Conservation (phyloP, 306 rosid genomes). For the Trifolium subterraneum region DNA sequence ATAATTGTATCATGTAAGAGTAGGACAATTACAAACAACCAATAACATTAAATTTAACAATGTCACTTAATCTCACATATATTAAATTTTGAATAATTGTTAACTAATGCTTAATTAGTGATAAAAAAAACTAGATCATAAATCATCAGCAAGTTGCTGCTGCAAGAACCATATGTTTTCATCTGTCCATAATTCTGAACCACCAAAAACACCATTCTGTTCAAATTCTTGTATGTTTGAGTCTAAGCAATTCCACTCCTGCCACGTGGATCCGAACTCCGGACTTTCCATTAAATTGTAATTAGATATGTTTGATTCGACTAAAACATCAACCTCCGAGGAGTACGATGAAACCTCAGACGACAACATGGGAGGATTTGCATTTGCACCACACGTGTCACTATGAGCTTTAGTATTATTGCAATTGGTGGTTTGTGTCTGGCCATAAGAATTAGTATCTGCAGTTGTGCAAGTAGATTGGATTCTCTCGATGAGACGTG, state of each 20-base stretch:
- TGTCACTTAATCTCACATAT: constrained; percentile 1
- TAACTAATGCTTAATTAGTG: constrained; percentile 2
- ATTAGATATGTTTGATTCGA: constrained; percentile 29
- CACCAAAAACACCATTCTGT: constrained; percentile 42
- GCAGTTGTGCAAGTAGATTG: constrained; percentile 20
- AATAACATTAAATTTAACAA: neutral
- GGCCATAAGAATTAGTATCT: neutral
- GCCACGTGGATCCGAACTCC: neutral
- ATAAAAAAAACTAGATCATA: neutral
- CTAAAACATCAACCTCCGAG: constrained; percentile 18
- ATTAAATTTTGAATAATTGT: constrained; percentile 14
- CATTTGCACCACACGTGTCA: constrained; percentile 23
- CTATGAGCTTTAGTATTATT: neutral
- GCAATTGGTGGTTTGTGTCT: neutral
- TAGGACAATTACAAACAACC: constrained; percentile 28
- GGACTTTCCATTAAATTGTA: constrained; percentile 22
- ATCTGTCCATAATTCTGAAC: constrained; percentile 70
- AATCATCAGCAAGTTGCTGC: constrained; percentile 48
- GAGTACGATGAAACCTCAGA: constrained; percentile 44
- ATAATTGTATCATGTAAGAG: too few relatives aligned
- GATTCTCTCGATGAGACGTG: constrained; percentile 79
- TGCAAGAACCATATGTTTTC: constrained; percentile 75
- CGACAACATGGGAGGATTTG: constrained; percentile 3
- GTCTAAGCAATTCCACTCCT: neutral
- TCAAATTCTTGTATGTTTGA: constrained; percentile 36